Evolutionary conservation across 768 basidiomycete species (phyloP), one percentile per base, ranked within the genome.

Genomic region (Pseudohyphozyma bogoriensis): DNA sequence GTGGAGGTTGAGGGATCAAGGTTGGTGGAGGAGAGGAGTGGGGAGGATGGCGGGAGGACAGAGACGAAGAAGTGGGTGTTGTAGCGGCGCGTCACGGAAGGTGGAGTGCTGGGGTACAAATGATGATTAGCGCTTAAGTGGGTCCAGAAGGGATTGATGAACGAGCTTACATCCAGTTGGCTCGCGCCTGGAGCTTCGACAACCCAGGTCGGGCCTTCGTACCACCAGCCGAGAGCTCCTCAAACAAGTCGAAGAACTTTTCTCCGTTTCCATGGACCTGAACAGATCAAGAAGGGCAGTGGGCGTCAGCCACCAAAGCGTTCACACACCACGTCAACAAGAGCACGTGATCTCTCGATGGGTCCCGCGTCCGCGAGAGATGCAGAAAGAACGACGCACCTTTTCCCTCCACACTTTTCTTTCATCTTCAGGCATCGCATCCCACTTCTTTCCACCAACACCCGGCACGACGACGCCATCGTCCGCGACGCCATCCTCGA

Each of bases 61-160:
- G 66, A 37, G 45, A 67, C 42, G 60, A 65, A 67, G 59, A 69
- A 69, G 36, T 55, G 58, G 9, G 68, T 69, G 53, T 69, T 66
- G 62, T 63, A 69, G 1, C 68, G 63, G 2, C 64, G 55, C 2
- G 58, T 55, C 4, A 63, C 56, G 3, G 29, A 37, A 12, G 26
- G 10, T 0, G 66, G 66, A 2, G 68, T 69, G 20, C 59, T 67
- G 29, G 28, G 11, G n/a, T n/a, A 6, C 0, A 5, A n/a, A n/a
- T n/a, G n/a, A n/a, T n/a, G n/a, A n/a, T n/a, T 20, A 20, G 24
- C 9, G 13, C 12, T 8, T 35, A 2, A 45, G 54, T 11, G 3
- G 12, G 50, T 26, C 8, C 22, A n/a, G 26, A 32, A 33, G n/a
- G n/a, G 2, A 16, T 12, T 16, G 22, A 22, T 33, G 36, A 39